Conservation (phyloP, 1,139 yeast species). For the Kodamaea arcana region DNA sequence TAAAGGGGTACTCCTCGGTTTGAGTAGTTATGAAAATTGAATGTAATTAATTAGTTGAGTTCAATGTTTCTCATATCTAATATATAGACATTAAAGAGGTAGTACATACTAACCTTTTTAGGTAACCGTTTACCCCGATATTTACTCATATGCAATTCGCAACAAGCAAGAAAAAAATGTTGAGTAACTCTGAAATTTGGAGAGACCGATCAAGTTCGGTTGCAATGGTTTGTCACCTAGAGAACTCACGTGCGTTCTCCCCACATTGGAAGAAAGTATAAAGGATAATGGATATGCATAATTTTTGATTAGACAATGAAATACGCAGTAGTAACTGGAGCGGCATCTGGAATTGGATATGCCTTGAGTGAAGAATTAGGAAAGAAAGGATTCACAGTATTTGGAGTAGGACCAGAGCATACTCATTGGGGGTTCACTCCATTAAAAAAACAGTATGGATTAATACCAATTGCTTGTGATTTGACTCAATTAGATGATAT, state of each 20-base stretch:
- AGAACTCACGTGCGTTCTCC: constrained; percentile 3
- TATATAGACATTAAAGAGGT: too few species aligned
- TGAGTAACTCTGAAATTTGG: too few species aligned
- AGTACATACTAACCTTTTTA: too few species aligned
- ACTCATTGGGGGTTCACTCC: constrained; percentile 24
- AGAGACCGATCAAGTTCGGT: too few species aligned
- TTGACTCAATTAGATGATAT: constrained; percentile 27
- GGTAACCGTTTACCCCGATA: too few species aligned
- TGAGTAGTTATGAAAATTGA: too few species aligned
- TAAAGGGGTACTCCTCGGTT: too few species aligned
- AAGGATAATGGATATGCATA: too few species aligned
- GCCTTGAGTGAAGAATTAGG: constrained; percentile 24
- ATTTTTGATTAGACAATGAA: constrained; percentile 5
- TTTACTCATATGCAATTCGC: too few species aligned
- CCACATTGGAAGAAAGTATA: too few species aligned
- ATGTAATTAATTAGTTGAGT: too few species aligned
- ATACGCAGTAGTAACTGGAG: constrained; percentile 37
- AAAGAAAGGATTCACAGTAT: constrained; percentile 31
- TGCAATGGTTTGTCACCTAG: neutral
- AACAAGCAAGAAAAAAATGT: neutral
- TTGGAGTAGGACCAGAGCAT: constrained; percentile 29
- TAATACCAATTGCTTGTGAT: constrained; percentile 30
- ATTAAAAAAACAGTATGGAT: constrained; percentile 23
- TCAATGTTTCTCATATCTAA: too few species aligned
- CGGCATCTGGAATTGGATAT: constrained; percentile 40